Conservation (phyloP, 2,329 filamentous ascomycete genomes). For the Epichloe uncinata region DNA sequence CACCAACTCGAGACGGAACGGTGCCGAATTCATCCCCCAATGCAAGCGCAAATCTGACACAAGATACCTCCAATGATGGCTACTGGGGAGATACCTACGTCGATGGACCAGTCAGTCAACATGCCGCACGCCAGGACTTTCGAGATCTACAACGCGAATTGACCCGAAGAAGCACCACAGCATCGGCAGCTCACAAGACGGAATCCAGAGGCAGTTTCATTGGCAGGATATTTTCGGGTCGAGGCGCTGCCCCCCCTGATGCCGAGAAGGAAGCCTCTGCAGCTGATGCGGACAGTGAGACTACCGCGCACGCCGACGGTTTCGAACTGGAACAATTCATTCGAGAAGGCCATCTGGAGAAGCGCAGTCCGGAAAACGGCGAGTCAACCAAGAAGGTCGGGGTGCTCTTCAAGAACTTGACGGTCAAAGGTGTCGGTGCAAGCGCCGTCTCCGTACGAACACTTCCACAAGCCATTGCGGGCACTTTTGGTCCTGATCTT, state of each 20-base stretch:
- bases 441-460: constrained; percentile 58
- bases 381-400: constrained; percentile 61
- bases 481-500: constrained; percentile 70
- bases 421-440: constrained; percentile 56
- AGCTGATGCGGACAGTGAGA: constrained; percentile 1
- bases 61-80: constrained; percentile 8
- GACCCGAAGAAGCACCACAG: constrained; percentile 8
- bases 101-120: constrained; percentile 10
- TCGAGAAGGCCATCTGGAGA: constrained; percentile 63
- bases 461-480: constrained; percentile 58
- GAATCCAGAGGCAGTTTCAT: background rate
- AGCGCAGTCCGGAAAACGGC: constrained; percentile 39
- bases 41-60: background rate
- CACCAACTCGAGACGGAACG: background rate
- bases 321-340: constrained; percentile 61
- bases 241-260: background rate
- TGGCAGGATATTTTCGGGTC: constrained; percentile 1
- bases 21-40: background rate
- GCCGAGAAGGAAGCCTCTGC: constrained; percentile 1
- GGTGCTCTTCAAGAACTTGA: constrained; percentile 63
- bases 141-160: constrained; percentile 13
- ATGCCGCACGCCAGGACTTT: constrained; percentile 9
- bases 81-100: constrained; percentile 14
- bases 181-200: constrained; percentile 1
- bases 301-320: constrained; percentile 30